Conservation (phyloP, 306 rosid genomes). For the Cyamopsis tetragonoloba region DNA sequence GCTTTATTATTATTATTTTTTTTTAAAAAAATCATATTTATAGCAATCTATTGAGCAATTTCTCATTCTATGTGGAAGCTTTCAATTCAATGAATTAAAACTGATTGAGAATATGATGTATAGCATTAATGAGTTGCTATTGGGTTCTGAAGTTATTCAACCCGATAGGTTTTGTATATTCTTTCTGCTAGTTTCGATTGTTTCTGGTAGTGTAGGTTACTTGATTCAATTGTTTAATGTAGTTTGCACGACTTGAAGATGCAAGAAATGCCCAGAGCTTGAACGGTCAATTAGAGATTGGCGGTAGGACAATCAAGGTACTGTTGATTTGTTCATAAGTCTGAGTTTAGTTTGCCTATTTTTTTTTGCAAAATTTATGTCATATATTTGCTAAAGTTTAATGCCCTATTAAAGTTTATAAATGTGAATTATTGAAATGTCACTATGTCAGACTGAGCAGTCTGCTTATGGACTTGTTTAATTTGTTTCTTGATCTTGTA, state of each 20-base stretch:
- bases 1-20: too few species aligned
- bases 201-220: conserved; percentile 30
- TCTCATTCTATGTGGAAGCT: conserved; percentile 13
- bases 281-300: conserved; percentile 91
- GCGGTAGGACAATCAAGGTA: conserved; percentile 87
- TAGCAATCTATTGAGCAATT: background rate
- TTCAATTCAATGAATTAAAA: conserved; percentile 9
- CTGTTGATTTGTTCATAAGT: conserved; percentile 2
- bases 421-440: background rate
- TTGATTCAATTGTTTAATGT: conserved; percentile 31
- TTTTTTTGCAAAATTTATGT: background rate
- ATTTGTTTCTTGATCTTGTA: conserved; percentile 6
- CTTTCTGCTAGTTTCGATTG: conserved; percentile 19
- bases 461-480: background rate
- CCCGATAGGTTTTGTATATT: conserved; percentile 15
- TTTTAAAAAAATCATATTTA: too few species aligned
- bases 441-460: conserved; percentile 1
- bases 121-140: conserved; percentile 9
- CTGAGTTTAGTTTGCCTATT: conserved; percentile 11
- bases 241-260: conserved; percentile 93
- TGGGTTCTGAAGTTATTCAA: conserved; percentile 5
- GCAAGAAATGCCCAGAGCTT: conserved; percentile 85
- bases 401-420: background rate
- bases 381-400: background rate
- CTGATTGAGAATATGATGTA: background rate